Conservation (phyloP, 805 yeast genomes). For the Wickerhamiella cacticola region DNA sequence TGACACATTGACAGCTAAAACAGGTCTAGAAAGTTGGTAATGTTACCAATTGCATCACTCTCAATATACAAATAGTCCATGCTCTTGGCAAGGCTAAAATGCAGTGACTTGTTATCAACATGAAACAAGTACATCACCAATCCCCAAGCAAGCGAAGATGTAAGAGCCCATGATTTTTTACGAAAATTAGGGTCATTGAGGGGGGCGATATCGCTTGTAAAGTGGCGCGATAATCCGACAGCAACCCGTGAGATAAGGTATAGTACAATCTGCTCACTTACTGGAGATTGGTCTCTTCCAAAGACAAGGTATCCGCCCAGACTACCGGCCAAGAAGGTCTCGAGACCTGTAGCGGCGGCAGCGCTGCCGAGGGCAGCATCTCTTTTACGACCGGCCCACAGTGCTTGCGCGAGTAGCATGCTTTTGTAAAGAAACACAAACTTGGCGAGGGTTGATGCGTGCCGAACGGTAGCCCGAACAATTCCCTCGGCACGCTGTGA, state of each 20-base stretch:
- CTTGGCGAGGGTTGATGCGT: conserved; percentile 43
- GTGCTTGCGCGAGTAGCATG: conserved; percentile 24
- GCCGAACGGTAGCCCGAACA: conserved; percentile 41
- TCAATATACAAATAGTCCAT: conserved; percentile 65
- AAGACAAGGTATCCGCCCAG: conserved; percentile 34
- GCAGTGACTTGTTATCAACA: conserved; percentile 48
- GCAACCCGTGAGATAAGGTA: conserved; percentile 60
- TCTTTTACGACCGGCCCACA: conserved; percentile 20
- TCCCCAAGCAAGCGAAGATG: conserved; percentile 62
- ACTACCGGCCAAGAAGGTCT: conserved; percentile 30
- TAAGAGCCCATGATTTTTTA: conserved; percentile 41
- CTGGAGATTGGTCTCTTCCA: conserved; percentile 32
- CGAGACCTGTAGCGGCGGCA: conserved; percentile 16
- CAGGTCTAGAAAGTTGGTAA: conserved; percentile 10
- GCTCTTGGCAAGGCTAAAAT: conserved; percentile 50
- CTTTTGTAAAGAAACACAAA: conserved; percentile 46
- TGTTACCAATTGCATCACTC: conserved; percentile 15
- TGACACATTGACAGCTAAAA: conserved; percentile 1
- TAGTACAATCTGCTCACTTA: conserved; percentile 62
- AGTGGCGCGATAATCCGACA: conserved; percentile 38
- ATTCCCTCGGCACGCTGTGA: conserved; percentile 34
- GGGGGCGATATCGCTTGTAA: conserved; percentile 14
- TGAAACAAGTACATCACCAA: conserved; percentile 59
- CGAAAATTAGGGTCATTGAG: conserved; percentile 18
- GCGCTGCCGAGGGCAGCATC: conserved; percentile 15